A percentile compares a stretch with the other conserved stretches of the same genome.
Evolutionary conservation across 2,329 filamentous ascomycete species (phyloP).

Genomic region (Rhynchosporium agropyri): DNA sequence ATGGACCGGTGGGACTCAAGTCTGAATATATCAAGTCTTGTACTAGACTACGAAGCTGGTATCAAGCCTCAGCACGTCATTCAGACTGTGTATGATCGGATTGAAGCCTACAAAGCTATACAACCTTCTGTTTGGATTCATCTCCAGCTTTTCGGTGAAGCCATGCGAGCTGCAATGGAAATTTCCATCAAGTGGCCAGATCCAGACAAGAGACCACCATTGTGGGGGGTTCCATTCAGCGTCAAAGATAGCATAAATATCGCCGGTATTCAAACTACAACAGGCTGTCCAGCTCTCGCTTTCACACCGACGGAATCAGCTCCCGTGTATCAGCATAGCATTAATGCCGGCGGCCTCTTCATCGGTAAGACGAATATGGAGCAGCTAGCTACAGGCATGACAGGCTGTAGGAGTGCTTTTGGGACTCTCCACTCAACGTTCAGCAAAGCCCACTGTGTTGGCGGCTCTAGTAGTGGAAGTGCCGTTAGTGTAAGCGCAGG

Average conservation of each 20-base stretch:
- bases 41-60: constrained; percentile 36
- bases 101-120: constrained; percentile 47
- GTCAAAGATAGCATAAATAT: constrained; percentile 55
- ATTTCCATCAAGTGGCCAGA: constrained; percentile 48
- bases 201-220: constrained; percentile 47
- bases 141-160: constrained; percentile 46
- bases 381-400: constrained; percentile 58
- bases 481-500: constrained; percentile 53
- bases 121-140: constrained; percentile 56
- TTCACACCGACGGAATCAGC: constrained; percentile 51
- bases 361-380: constrained; percentile 60
- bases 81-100: constrained; percentile 38
- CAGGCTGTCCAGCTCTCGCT: constrained; percentile 50
- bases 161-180: constrained; percentile 47
- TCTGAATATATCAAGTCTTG: constrained; percentile 35
- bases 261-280: constrained; percentile 49
- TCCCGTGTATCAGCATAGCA: constrained; percentile 49
- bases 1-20: constrained; percentile 36
- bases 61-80: constrained; percentile 37
- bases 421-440: constrained; percentile 53
- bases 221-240: constrained; percentile 55
- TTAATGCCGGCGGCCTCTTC: constrained; percentile 56
- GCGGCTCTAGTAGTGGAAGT: constrained; percentile 57
- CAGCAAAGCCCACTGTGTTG: constrained; percentile 52
- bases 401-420: constrained; percentile 53